These are phyloP conservation scores for Hypoxylon sp. DNA, from an alignment of 2,329 filamentous ascomycete genomes.

Conservation along the genomic window DNA sequence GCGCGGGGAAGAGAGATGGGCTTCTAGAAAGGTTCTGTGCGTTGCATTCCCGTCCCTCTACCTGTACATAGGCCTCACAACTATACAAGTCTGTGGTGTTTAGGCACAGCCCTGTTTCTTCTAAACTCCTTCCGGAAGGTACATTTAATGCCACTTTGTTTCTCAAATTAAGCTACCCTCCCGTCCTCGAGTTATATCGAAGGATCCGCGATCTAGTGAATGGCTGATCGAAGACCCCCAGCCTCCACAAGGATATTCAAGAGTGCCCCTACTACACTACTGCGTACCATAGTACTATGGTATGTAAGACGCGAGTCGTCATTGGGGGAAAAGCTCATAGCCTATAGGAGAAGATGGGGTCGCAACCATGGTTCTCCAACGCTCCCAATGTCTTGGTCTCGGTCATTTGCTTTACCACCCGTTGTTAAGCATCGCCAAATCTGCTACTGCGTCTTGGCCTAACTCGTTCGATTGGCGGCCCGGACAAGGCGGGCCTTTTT, in stretches of 20 bases:
- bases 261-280: no score
- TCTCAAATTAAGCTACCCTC: constrained; percentile 14
- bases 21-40: constrained; percentile 34
- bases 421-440: constrained; percentile 9
- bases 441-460: constrained; percentile 16
- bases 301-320: background rate
- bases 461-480: constrained; percentile 4
- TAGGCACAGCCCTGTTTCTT: background rate
- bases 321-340: constrained; percentile 10
- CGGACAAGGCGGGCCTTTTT: constrained; percentile 11
- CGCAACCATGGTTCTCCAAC: constrained; percentile 19
- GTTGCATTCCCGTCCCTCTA: constrained; percentile 1
- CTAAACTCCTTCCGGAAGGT: constrained; percentile 33
- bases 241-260: constrained; percentile 10
- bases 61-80: constrained; percentile 1
- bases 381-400: constrained; percentile 27
- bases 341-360: background rate
- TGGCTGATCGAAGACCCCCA: constrained; percentile 13
- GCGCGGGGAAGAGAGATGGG: constrained; percentile 9
- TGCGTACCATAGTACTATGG: no score
- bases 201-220: constrained; percentile 19
- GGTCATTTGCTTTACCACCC: constrained; percentile 10
- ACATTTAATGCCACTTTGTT: constrained; percentile 2
- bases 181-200: constrained; percentile 15
- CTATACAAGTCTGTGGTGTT: background rate